A percentile compares a stretch with the other conserved stretches of the same genome.
These are phyloP conservation scores for Lachnellula subtilissima DNA, from an alignment of 2,329 filamentous ascomycete species.

Conservation along the genomic window DNA sequence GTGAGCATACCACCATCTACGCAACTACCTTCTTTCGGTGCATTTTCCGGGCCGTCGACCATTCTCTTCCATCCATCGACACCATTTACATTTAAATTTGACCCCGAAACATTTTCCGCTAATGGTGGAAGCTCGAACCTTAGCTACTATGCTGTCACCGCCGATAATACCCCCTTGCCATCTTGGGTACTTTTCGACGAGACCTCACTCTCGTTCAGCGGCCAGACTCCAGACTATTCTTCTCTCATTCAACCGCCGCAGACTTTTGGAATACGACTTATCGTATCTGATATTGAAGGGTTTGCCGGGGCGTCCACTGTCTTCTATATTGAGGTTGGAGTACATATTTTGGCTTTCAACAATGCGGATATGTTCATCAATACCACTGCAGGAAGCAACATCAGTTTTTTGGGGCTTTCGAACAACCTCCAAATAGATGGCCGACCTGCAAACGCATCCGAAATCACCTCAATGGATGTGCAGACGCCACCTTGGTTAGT, in stretches of 20 bases:
- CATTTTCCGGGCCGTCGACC: slow-evolving; percentile 55
- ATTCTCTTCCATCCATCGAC: slow-evolving; percentile 51
- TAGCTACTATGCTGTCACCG: slow-evolving; percentile 73
- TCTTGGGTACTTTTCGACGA: slow-evolving; percentile 78
- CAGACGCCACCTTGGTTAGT: slow-evolving; percentile 64
- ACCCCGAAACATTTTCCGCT: slow-evolving; percentile 59
- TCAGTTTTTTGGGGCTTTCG: slow-evolving; percentile 50
- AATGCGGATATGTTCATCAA: slow-evolving; percentile 53
- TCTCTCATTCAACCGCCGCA: slow-evolving; percentile 64
- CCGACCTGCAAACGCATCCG: slow-evolving; percentile 40
- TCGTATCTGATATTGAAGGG: slow-evolving; percentile 75
- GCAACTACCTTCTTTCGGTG: slow-evolving; percentile 54
- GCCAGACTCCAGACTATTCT: slow-evolving; percentile 61
- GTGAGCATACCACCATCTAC: slow-evolving; percentile 52
- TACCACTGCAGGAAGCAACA: slow-evolving; percentile 45
- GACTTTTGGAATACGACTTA: slow-evolving; percentile 64
- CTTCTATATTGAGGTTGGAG: slow-evolving; percentile 70
- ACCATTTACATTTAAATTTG: slow-evolving; percentile 50
- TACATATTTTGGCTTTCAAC: slow-evolving; percentile 62
- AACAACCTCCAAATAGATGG: slow-evolving; percentile 55
- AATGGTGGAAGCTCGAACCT: slow-evolving; percentile 38
- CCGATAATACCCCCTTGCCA: slow-evolving; percentile 75
- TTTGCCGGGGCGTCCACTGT: slow-evolving; percentile 62
- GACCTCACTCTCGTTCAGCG: slow-evolving; percentile 60
- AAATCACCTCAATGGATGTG: slow-evolving; percentile 49